These are phyloP conservation scores for Phytophthora quininea DNA, from an alignment of 352 stramenopile genomes.

Conservation along the genomic window DNA sequence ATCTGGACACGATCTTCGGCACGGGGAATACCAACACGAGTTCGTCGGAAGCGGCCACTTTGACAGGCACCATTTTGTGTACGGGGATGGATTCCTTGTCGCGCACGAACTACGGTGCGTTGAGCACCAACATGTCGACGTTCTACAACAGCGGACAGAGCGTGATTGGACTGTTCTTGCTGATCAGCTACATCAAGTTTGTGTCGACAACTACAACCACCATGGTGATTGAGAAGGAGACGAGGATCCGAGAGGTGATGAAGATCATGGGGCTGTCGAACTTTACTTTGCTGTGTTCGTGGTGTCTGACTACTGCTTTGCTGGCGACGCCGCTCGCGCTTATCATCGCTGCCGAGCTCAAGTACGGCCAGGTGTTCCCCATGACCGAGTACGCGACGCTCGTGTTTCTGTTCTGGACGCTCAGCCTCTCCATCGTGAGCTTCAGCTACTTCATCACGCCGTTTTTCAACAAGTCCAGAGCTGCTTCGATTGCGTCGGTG, in stretches of 20 bases:
- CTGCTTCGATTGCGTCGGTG: slow-evolving; percentile 66
- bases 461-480: slow-evolving; percentile 76
- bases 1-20: slow-evolving; percentile 57
- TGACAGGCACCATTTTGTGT: slow-evolving; percentile 37
- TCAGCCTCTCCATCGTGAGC: slow-evolving; percentile 64
- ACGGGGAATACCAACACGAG: slow-evolving; percentile 20
- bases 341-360: slow-evolving; percentile 56
- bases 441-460: slow-evolving; percentile 75
- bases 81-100: slow-evolving; percentile 37
- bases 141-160: slow-evolving; percentile 74
- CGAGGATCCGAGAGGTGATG: slow-evolving; percentile 80
- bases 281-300: slow-evolving; percentile 63
- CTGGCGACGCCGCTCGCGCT: slow-evolving; percentile 57
- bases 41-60: slow-evolving; percentile 21
- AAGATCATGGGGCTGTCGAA: slow-evolving; percentile 85
- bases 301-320: slow-evolving; percentile 54
- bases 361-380: slow-evolving; percentile 71
- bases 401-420: slow-evolving; percentile 69
- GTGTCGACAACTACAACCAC: slow-evolving; percentile 67
- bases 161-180: slow-evolving; percentile 63
- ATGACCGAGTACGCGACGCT: slow-evolving; percentile 64
- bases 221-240: slow-evolving; percentile 86
- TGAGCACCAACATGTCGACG: slow-evolving; percentile 51
- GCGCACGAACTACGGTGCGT: slow-evolving; percentile 37
- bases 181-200: slow-evolving; percentile 70